Evolutionary conservation across 164 flowering plant species (phyloP).

Genomic region (Euptelea pleiosperma): DNA sequence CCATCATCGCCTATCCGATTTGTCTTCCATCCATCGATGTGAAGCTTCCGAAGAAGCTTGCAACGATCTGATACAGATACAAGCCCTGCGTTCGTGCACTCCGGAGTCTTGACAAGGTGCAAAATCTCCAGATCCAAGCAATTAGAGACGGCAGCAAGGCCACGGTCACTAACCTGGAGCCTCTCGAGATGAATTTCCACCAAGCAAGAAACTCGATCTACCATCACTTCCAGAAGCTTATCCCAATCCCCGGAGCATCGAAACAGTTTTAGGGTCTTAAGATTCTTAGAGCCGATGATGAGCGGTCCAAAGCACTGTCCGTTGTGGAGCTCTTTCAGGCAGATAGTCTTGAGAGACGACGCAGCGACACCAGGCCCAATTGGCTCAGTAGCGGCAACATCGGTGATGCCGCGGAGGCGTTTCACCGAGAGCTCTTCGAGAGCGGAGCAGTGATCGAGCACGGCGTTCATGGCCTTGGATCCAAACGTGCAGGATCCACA

Average conservation of each 20-base stretch:
- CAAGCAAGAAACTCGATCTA: constrained; percentile 31
- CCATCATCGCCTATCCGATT: constrained; percentile 80
- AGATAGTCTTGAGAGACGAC: constrained; percentile 43
- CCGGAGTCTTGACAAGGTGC: constrained; percentile 65
- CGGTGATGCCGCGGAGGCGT: constrained; percentile 54
- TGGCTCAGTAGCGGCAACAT: constrained; percentile 34
- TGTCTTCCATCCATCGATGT: constrained; percentile 82
- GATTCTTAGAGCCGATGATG: constrained; percentile 49
- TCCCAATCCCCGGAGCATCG: constrained; percentile 89
- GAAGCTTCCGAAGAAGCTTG: constrained; percentile 65
- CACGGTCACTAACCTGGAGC: constrained; percentile 69
- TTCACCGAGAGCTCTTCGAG: constrained; percentile 74
- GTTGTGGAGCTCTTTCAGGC: constrained; percentile 64
- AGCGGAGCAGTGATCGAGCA: constrained; percentile 44
- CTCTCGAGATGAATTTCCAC: constrained; percentile 74
- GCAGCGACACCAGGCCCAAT: constrained; percentile 54
- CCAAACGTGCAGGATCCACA: constrained; percentile 72
- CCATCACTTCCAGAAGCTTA: constrained; percentile 40
- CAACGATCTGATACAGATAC: constrained; percentile 48
- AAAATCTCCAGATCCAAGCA: constrained; percentile 54
- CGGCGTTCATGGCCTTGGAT: constrained; percentile 53
- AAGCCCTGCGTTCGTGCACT: constrained; percentile 65
- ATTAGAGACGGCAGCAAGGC: constrained; percentile 52
- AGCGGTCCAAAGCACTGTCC: constrained; percentile 69
- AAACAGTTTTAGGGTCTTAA: constrained; percentile 50